Evolutionary conservation across 768 basidiomycete genomes (phyloP), one percentile per base, ranked within the genome.

Genomic region (Rickenella mellea): DNA sequence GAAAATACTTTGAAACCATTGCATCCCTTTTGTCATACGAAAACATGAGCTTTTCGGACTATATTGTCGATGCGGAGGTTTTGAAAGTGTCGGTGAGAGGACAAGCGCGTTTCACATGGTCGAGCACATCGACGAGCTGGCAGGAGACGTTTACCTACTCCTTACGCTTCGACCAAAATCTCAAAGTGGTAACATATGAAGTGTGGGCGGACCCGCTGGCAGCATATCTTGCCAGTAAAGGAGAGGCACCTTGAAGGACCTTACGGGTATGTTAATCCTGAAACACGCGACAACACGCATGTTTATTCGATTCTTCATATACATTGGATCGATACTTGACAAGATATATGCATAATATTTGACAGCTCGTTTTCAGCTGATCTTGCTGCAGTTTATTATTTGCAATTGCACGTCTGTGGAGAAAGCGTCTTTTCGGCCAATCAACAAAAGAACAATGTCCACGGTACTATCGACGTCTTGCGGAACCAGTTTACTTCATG

Each of bases 121-220:
- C 51, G 43, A 58, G 63, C 46, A 74, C 73, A 4, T 51, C 55
- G 32, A 63, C 80, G 53, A 66, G 64, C 37, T 82, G 80, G 80
- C 59, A 74, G 21, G 80, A 82, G 61, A 67, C 63, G 12, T 83
- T 82, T 50, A 58, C 64, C 7, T 80, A 80, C 49, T 63, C 71
- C 14, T 56, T 82, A 47, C 74, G 75, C 53, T 80, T 80, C 52
- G 78, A 80, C 42, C 64, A 73, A 19, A 66, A 69, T 22, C 52
- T 59, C 42, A 80, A 73, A 56, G 62, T 83, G n/a, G 62, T 62
- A 19, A 61, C 67, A 31, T 80, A 78, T 65, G 73, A 82, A 51
- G 68, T 82, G 2, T 83, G 80, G 79, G 76, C 75, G 9, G 80
- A 83, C 56, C 74, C 78, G 6, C 79, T 77, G 9, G 73, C 78